A percentile compares a stretch with the other conserved stretches of the same genome.
Evolutionary conservation across 148 eudicot species (phyloP).

Genomic region (Drosera capensis): DNA sequence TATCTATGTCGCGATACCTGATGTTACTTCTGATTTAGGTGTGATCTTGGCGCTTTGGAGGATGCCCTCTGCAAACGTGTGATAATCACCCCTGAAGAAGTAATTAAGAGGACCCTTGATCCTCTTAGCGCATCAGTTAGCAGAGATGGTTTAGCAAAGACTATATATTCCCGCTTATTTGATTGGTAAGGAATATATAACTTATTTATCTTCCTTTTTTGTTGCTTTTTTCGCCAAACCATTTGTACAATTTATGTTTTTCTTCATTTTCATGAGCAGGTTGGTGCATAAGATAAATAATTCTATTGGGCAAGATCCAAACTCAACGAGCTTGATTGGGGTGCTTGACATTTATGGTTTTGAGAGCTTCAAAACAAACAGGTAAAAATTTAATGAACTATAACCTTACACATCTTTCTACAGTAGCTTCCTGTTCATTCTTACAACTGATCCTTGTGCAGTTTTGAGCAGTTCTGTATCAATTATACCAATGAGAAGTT

Average conservation of each 20-base stretch:
- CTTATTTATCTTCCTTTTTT: background rate
- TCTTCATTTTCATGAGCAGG: conserved; percentile 30
- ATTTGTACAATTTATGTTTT: conserved; percentile 5
- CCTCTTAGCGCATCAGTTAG: conserved; percentile 32
- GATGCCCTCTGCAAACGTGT: conserved; percentile 13
- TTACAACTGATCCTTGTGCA: conserved; percentile 21
- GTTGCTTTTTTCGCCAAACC: conserved; percentile 2
- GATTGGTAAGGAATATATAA: conserved; percentile 35
- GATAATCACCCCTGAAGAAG: conserved; percentile 14
- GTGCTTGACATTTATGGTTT: conserved; percentile 99
- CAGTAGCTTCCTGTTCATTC: conserved; percentile 4
- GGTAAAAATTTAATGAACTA: conserved; percentile 29
- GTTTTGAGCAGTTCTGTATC: conserved; percentile 99
- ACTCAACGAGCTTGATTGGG: conserved; percentile 74
- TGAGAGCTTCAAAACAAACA: conserved; percentile 88
- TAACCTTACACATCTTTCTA: background rate
- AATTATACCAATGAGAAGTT: conserved; percentile 96
- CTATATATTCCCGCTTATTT: conserved; percentile 74
- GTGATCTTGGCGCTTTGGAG: conserved; percentile 6
- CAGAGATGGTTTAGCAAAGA: conserved; percentile 89
- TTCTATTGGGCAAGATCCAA: conserved; percentile 95
- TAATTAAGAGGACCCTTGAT: conserved; percentile 10
- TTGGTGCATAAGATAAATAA: conserved; percentile 79
- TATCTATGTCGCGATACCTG: conserved; percentile 3
- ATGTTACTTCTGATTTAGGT: conserved; percentile 9